Conservation (phyloP, 352 stramenopile genomes). For the Globisporangium radiosum region DNA sequence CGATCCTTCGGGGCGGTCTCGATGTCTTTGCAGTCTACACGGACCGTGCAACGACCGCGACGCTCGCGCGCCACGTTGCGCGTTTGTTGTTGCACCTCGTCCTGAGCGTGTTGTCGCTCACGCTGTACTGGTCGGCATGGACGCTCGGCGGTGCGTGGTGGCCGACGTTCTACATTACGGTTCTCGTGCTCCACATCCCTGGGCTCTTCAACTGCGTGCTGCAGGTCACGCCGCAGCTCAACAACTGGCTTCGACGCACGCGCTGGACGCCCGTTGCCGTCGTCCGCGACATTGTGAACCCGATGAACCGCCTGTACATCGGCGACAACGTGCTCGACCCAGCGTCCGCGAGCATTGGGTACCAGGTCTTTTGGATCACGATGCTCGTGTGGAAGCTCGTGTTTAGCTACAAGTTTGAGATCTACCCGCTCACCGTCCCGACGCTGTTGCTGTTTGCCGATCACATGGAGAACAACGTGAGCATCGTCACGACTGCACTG, state of each 20-base stretch:
- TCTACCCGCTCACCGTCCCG: slow-evolving; percentile 93
- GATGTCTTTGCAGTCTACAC: slow-evolving; percentile 87
- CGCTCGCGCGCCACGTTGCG: slow-evolving; percentile 82
- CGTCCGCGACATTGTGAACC: slow-evolving; percentile 84
- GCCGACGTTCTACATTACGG: slow-evolving; percentile 50
- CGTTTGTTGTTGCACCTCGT: slow-evolving; percentile 75
- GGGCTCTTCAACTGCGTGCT: slow-evolving; percentile 67
- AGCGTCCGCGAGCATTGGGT: slow-evolving; percentile 82
- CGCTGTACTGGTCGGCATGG: slow-evolving; percentile 82
- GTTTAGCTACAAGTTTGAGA: slow-evolving; percentile 98
- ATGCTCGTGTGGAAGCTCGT: slow-evolving; percentile 96
- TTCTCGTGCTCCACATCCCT: slow-evolving; percentile 57
- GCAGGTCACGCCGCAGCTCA: slow-evolving; percentile 69
- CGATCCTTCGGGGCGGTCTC: slow-evolving; percentile 87
- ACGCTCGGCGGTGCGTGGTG: slow-evolving; percentile 53
- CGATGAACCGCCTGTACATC: slow-evolving; percentile 96
- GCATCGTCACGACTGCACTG: slow-evolving; percentile 76
- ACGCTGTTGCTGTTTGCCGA: slow-evolving; percentile 95
- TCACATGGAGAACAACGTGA: slow-evolving; percentile 89
- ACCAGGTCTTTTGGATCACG: slow-evolving; percentile 94
- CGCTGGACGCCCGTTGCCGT: slow-evolving; percentile 56
- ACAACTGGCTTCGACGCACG: slow-evolving; percentile 76
- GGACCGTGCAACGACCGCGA: slow-evolving; percentile 30
- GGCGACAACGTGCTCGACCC: slow-evolving; percentile 95
- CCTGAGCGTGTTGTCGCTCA: slow-evolving; percentile 49